Evolutionary conservation across 2,329 filamentous ascomycete genomes (phyloP).

Genomic region (Claviceps arundinis): DNA sequence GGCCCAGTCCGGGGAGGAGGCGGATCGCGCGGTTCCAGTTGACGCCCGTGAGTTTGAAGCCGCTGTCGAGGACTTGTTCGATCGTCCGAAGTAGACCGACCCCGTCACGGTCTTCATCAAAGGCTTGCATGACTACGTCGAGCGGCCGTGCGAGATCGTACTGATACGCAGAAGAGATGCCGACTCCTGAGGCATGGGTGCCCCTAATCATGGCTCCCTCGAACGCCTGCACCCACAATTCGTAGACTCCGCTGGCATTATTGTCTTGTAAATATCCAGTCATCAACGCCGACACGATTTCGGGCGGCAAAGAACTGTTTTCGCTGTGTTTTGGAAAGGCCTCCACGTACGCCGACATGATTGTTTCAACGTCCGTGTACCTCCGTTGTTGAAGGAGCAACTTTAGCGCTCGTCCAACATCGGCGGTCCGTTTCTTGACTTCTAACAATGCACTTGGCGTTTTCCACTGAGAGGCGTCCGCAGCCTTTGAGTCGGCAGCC

Average conservation of each 20-base stretch:
- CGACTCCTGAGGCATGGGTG: conserved; percentile 10
- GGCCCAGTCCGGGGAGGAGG: conserved; percentile 45
- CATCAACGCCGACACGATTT: conserved; percentile 56
- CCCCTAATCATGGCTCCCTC: conserved; percentile 30
- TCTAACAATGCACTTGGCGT: conserved; percentile 10
- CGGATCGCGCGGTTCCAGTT: conserved; percentile 75
- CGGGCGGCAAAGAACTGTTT: conserved; percentile 31
- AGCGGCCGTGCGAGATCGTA: conserved; percentile 39
- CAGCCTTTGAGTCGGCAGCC: background rate
- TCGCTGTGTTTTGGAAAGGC: conserved; percentile 22
- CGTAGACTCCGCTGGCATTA: conserved; percentile 46
- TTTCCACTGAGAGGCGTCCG: background rate
- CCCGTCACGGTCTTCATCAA: conserved; percentile 26
- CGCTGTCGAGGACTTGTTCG: conserved; percentile 42
- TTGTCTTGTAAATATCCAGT: conserved; percentile 43
- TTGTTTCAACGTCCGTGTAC: conserved; percentile 40
- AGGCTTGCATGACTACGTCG: conserved; percentile 34
- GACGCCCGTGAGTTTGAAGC: conserved; percentile 60
- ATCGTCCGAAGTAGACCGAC: conserved; percentile 37
- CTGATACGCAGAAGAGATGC: conserved; percentile 33
- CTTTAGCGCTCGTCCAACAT: conserved; percentile 19
- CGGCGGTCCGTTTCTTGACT: conserved; percentile 15
- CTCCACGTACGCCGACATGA: conserved; percentile 41
- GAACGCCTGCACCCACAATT: conserved; percentile 53
- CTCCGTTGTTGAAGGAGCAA: conserved; percentile 25